phyloP scores from a whole-genome alignment of 495 filamentous ascomycete genomes.

The Ramalina intermedia region DNA sequence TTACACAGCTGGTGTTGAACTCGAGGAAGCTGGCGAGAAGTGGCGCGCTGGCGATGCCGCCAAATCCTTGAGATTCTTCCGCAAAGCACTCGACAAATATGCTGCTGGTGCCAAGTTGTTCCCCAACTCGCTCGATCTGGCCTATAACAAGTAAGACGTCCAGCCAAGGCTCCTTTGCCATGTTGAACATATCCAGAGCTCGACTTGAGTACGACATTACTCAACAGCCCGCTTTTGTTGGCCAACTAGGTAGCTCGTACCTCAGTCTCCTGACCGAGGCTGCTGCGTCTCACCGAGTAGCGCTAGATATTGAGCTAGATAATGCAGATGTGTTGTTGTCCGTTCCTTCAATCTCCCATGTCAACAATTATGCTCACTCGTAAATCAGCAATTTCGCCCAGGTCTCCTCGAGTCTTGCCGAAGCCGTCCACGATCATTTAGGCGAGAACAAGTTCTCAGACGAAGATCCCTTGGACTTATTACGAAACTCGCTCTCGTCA shows the following conservation, averaged over 20 bases:
- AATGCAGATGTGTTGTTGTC: conserved; percentile 51
- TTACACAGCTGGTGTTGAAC: conserved; percentile 43
- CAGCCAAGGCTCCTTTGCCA: background rate
- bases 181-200: background rate
- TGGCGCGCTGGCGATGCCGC: conserved; percentile 57
- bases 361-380: background rate
- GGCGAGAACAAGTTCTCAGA: conserved; percentile 30
- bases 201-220: conserved; percentile 10
- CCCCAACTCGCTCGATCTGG: conserved; percentile 48
- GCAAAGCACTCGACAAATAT: conserved; percentile 50
- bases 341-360: conserved; percentile 5
- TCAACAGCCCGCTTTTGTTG: conserved; percentile 30
- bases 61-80: conserved; percentile 54
- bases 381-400: conserved; percentile 43
- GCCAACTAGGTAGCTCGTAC: conserved; percentile 36
- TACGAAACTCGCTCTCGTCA: conserved; percentile 48
- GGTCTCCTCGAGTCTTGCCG: conserved; percentile 49
- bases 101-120: conserved; percentile 43
- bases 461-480: conserved; percentile 27
- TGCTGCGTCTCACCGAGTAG: conserved; percentile 45
- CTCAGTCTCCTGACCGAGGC: conserved; percentile 39
- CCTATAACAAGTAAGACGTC: conserved; percentile 52
- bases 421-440: conserved; percentile 42
- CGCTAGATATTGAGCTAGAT: conserved; percentile 40
- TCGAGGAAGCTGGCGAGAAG: conserved; percentile 59